These are phyloP conservation scores for Microstegium vimineum DNA, from an alignment of 176 grass and related monocot species.

Conservation along the genomic window DNA sequence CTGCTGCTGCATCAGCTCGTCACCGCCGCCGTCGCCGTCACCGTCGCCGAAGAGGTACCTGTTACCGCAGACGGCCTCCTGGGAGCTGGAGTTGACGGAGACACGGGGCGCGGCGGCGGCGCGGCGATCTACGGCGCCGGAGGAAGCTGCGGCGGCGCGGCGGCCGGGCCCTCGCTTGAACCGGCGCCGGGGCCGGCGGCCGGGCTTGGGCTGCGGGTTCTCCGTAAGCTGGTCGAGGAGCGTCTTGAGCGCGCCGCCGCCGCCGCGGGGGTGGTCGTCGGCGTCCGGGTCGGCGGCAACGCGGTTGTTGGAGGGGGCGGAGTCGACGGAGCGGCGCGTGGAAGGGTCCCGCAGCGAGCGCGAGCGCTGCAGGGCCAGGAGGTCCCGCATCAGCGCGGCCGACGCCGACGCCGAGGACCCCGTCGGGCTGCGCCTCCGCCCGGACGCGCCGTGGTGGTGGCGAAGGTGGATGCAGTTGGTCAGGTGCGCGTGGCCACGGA, in stretches of 20 bases:
- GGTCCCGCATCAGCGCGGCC: constrained; percentile 69
- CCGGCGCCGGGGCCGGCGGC: constrained; percentile 33
- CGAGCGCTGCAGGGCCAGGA: constrained; percentile 77
- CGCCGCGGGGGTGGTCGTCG: constrained; percentile 1
- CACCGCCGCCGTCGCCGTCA: constrained; percentile 20
- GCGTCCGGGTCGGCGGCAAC: constrained; percentile 47
- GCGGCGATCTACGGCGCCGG: constrained; percentile 23
- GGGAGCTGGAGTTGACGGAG: constrained; percentile 55
- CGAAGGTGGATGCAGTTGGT: constrained; percentile 85
- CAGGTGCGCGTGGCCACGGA: constrained; percentile 64
- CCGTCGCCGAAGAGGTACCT: constrained; percentile 37
- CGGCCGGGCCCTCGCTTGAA: constrained; percentile 32
- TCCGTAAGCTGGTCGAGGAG: constrained; percentile 66
- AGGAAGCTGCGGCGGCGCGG: neutral
- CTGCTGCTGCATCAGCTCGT: constrained; percentile 19
- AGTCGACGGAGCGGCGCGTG: constrained; percentile 71
- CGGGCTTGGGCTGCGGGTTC: constrained; percentile 30
- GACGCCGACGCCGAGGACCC: constrained; percentile 27
- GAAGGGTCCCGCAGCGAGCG: constrained; percentile 76
- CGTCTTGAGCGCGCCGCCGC: constrained; percentile 48
- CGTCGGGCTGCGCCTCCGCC: constrained; percentile 43
- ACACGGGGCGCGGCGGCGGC: constrained; percentile 17
- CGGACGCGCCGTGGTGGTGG: constrained; percentile 53
- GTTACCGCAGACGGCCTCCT: constrained; percentile 63
- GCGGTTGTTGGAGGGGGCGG: constrained; percentile 33